Evolutionary conservation across 1,284 basidiomycete genomes (phyloP), one percentile per base, ranked within the genome.

Genomic region (Ustilago trichophora): DNA sequence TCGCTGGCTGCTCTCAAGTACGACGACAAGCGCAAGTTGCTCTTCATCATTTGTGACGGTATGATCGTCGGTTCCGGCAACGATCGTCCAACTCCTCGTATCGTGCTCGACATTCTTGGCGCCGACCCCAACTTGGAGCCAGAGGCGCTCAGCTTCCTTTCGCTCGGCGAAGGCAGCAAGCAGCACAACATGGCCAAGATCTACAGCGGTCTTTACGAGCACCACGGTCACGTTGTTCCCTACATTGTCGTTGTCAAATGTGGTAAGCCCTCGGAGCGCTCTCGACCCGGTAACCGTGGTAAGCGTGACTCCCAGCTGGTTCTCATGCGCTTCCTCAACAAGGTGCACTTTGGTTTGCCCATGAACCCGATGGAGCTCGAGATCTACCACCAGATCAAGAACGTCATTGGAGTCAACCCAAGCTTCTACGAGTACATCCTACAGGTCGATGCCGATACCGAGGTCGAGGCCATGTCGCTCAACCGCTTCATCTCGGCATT

Each of bases 171-270:
- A 80, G 95, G 95, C 36, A 88, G 91, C 41, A 93, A 92, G 83
- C 94, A 98, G 83, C 91, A 97, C 81, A 98, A 98, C 80, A 96
- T 96, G 89, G 95, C 90, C 83, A 98, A 98, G 84, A 88, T 98
- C 6, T 98, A 96, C 83, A 95, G 93, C 32, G 95, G 96, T 15
- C 82, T 98, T 69, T 98, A 98, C 81, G 93, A 98, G 82, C 90
- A 88, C 70, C 86, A 89, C 34, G 95, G 96, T 22, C 95, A 98
- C 80, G 92, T 98, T 59, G 93, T 98, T 0, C 95, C 93, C 35
- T 98, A 97, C 80, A 84, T 98, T 57, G 93, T 98, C 32, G 85
- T 98, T n/a, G 93, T 91, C 83, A 98, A 98, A 84, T 88, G 94
- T 46, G 94, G 95, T 63, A 96, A 95, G 82, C 95, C 96, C 0